Conservation (phyloP, 1,284 basidiomycete species). For the Mycosarcoma maydis region DNA sequence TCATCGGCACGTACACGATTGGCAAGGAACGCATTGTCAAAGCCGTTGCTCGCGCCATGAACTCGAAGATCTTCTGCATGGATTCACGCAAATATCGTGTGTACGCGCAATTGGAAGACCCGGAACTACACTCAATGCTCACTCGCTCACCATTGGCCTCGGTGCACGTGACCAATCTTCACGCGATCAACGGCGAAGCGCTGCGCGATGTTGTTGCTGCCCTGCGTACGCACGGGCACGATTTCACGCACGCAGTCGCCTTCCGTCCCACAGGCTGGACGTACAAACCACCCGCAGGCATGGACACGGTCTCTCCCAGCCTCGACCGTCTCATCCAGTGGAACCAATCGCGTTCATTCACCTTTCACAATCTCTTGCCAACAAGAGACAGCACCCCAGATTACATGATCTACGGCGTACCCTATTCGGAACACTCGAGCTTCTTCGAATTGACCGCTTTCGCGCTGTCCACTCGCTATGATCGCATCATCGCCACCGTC, state of each 20-base stretch:
- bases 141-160: constrained; percentile 80
- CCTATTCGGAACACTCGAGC: constrained; percentile 90
- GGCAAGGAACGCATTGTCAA: constrained; percentile 97
- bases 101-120: constrained; percentile 61
- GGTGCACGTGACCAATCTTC: constrained; percentile 86
- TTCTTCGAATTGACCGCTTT: constrained; percentile 77
- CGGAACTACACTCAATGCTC: constrained; percentile 81
- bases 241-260: constrained; percentile 79
- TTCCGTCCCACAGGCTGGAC: constrained; percentile 96
- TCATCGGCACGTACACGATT: constrained; percentile 94
- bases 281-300: constrained; percentile 77
- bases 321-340: constrained; percentile 70
- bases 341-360: constrained; percentile 76
- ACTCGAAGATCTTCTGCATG: constrained; percentile 90
- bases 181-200: constrained; percentile 79
- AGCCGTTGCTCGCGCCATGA: constrained; percentile 83
- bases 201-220: constrained; percentile 75
- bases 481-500: constrained; percentile 90
- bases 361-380: constrained; percentile 75
- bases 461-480: constrained; percentile 82
- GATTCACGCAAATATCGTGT: constrained; percentile 68
- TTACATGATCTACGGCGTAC: constrained; percentile 81
- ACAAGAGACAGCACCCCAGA: constrained; percentile 77
- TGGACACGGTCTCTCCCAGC: constrained; percentile 67
- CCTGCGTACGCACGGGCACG: constrained; percentile 77